Evolutionary conservation across 148 eudicot genomes (phyloP).

Genomic region (Fagopyrum esculentum): DNA sequence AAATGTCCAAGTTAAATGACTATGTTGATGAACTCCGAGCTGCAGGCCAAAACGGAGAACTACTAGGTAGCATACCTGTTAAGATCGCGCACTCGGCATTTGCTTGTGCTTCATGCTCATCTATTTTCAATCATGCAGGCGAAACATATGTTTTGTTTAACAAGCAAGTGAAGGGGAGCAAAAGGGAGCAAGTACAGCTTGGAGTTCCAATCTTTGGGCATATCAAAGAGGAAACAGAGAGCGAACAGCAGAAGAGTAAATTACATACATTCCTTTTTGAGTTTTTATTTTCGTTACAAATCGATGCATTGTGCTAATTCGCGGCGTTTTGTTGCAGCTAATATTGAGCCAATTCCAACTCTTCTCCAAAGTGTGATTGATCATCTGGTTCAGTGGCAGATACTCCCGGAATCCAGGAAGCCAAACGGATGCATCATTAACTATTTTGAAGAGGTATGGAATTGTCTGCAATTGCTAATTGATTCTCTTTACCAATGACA

Average conservation of each 20-base stretch:
- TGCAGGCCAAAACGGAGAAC: constrained; percentile 92
- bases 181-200: constrained; percentile 89
- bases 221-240: constrained; percentile 50
- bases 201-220: constrained; percentile 86
- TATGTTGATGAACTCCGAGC: constrained; percentile 62
- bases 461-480: not conserved
- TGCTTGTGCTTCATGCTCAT: not conserved
- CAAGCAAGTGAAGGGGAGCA: constrained; percentile 76
- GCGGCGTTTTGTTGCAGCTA: constrained; percentile 35
- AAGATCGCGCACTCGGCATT: not conserved
- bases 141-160: constrained; percentile 82
- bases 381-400: constrained; percentile 81
- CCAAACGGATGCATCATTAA: constrained; percentile 91
- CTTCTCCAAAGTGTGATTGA: constrained; percentile 71
- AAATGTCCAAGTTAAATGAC: constrained; percentile 62
- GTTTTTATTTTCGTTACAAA: not conserved
- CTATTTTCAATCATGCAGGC: constrained; percentile 34
- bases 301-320: constrained; percentile 7
- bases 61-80: constrained; percentile 45
- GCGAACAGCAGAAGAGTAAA: constrained; percentile 49
- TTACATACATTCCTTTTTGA: not conserved
- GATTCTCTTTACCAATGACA: not conserved
- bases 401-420: constrained; percentile 65
- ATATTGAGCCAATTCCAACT: constrained; percentile 75
- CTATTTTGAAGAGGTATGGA: constrained; percentile 82